A percentile compares a stretch with the other conserved stretches of the same genome.
Evolutionary conservation across 345 rosid genomes (phyloP).

Genomic region (Brassica carinata): DNA sequence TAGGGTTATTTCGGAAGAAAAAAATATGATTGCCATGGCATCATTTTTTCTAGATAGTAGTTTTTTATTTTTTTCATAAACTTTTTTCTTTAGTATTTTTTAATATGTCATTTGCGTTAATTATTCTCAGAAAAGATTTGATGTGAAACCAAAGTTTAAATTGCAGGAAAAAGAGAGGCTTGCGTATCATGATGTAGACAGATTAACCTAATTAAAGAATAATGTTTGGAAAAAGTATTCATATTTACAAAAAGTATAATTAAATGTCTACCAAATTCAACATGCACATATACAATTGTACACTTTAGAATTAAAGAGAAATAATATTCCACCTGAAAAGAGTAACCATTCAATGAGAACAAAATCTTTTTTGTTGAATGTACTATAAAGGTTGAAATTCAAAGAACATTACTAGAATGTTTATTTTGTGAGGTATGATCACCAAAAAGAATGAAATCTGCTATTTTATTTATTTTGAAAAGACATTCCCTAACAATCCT

Average conservation of each 20-base stretch:
- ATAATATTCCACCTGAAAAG: slow-evolving; percentile 43
- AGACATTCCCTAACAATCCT: slow-evolving; percentile 25
- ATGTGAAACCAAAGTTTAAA: slow-evolving; percentile 31
- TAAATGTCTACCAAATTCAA: slow-evolving; percentile 28
- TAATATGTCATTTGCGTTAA: slow-evolving; percentile 18
- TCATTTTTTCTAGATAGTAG: not conserved
- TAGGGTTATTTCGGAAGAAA: not conserved
- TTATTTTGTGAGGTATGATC: slow-evolving; percentile 38
- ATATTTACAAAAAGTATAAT: slow-evolving; percentile 21
- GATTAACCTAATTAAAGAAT: slow-evolving; percentile 35
- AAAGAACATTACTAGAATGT: slow-evolving; percentile 37
- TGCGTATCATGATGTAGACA: slow-evolving; percentile 34
- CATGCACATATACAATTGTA: slow-evolving; percentile 25
- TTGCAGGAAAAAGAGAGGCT: slow-evolving; percentile 39
- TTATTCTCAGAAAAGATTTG: slow-evolving; percentile 29
- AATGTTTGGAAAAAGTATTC: slow-evolving; percentile 26
- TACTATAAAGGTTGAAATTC: slow-evolving; percentile 40
- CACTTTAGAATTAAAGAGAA: slow-evolving; percentile 15
- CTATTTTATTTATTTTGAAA: slow-evolving; percentile 20
- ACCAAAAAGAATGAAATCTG: slow-evolving; percentile 34
- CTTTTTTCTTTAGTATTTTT: not conserved
- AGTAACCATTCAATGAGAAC: slow-evolving; percentile 45
- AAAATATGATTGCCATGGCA: not conserved
- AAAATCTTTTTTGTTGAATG: slow-evolving; percentile 40
- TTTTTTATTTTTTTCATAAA: not conserved